phyloP scores from a whole-genome alignment of 352 stramenopile species.

The Pythium phragmiticola region DNA sequence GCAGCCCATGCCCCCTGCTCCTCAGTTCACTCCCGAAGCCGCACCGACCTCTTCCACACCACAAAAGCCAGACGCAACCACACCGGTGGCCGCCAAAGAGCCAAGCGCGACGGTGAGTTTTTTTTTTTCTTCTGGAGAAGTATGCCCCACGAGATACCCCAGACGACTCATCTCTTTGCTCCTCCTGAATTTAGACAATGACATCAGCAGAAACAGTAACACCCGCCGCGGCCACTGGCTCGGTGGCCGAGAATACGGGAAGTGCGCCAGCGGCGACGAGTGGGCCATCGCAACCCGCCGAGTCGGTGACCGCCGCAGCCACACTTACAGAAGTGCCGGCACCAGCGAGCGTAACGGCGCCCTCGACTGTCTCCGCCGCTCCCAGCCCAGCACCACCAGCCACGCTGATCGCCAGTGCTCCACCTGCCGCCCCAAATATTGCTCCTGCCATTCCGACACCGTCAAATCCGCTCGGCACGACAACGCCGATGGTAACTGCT shows the following conservation, averaged over 20 bases:
- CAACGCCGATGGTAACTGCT: background rate
- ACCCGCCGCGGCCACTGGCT: conserved; percentile 11
- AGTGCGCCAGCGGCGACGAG: conserved; percentile 12
- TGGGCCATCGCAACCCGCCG: conserved; percentile 24
- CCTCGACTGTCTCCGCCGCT: background rate
- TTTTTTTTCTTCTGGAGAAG: background rate
- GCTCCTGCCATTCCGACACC: background rate
- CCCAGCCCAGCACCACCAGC: background rate
- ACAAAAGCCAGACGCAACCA: conserved; percentile 32
- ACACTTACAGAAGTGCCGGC: background rate
- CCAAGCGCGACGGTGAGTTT: conserved; percentile 9
- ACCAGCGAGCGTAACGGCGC: background rate
- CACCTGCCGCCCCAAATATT: background rate
- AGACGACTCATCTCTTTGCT: too few relatives aligned
- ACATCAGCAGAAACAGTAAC: conserved; percentile 20
- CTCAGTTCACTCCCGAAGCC: conserved; percentile 61
- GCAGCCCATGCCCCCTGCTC: conserved; percentile 72
- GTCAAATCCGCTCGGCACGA: background rate
- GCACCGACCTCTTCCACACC: conserved; percentile 30
- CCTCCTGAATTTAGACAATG: conserved; percentile 14
- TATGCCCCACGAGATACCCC: background rate
- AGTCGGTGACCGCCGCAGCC: background rate
- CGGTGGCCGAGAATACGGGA: conserved; percentile 9
- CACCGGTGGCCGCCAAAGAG: conserved; percentile 4
- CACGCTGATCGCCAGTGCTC: background rate